Conservation (phyloP, 176 grass and related monocot genomes). For the Neostapfia colusana region DNA sequence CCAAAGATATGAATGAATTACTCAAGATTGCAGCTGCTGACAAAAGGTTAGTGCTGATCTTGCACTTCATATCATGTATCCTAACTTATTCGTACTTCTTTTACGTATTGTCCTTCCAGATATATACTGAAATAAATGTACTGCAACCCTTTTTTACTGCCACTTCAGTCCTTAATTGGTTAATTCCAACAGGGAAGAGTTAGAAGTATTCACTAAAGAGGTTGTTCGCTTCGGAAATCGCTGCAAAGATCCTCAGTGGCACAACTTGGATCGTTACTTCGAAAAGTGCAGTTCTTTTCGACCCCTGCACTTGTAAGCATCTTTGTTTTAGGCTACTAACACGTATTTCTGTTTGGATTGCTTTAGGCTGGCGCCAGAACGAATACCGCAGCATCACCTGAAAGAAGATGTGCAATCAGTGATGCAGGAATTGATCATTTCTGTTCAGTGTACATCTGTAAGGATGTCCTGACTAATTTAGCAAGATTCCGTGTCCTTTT, state of each 20-base stretch:
- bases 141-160: not conserved
- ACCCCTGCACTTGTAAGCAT: constrained; percentile 21
- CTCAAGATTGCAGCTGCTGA: constrained; percentile 73
- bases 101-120: constrained; percentile 9
- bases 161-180: constrained; percentile 22
- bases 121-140: constrained; percentile 21
- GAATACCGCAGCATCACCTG: constrained; percentile 61
- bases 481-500: constrained; percentile 1
- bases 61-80: constrained; percentile 28
- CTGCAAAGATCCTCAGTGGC: constrained; percentile 99
- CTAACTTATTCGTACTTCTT: constrained; percentile 18
- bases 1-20: constrained; percentile 82
- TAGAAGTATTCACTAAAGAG: constrained; percentile 85
- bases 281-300: constrained; percentile 65
- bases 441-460: constrained; percentile 82
- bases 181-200: constrained; percentile 76
- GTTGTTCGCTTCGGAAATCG: constrained; percentile 95
- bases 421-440: constrained; percentile 75
- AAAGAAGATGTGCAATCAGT: constrained; percentile 67
- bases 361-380: constrained; percentile 74
- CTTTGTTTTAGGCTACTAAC: constrained; percentile 36
- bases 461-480: constrained; percentile 41
- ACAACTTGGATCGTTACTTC: constrained; percentile 95
- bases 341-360: constrained; percentile 40
- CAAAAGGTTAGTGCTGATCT: constrained; percentile 67